phyloP scores from a whole-genome alignment of 2,329 filamentous ascomycete genomes.

The Colletotrichum liaoningense region DNA sequence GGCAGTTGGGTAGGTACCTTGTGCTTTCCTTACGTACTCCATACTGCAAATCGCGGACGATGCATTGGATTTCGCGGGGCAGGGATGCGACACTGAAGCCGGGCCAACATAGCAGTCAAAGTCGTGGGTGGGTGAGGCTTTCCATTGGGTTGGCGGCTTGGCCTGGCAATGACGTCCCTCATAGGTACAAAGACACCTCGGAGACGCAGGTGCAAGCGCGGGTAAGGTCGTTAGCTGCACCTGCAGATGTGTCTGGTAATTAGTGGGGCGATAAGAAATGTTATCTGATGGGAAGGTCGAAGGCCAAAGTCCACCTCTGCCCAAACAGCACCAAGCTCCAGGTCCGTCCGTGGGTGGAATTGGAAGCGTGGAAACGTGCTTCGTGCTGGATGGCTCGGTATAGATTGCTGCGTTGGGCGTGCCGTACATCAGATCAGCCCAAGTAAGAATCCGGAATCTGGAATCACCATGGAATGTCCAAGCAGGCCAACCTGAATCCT shows the following conservation, averaged over 20 bases:
- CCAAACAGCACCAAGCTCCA: background rate
- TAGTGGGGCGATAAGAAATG: constrained; percentile 15
- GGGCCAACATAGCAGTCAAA: background rate
- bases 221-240: background rate
- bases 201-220: background rate
- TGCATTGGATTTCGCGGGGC: constrained; percentile 4
- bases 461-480: constrained; percentile 24
- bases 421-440: constrained; percentile 15
- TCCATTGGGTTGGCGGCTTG: constrained; percentile 15
- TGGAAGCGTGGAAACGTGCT: constrained; percentile 6
- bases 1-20: background rate
- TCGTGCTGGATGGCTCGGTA: background rate
- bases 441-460: constrained; percentile 11
- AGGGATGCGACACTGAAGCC: constrained; percentile 20
- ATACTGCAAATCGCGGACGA: background rate
- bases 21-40: background rate
- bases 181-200: background rate
- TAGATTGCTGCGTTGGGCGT: constrained; percentile 3
- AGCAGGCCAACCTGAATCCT: constrained; percentile 2
- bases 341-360: background rate
- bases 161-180: constrained; percentile 25
- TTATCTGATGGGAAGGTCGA: constrained; percentile 12
- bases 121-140: constrained; percentile 23
- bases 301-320: background rate
- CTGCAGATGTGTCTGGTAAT: background rate